Evolutionary conservation across 768 basidiomycete species (phyloP), one percentile per base, ranked within the genome.

Genomic region (Pholiota microspora): DNA sequence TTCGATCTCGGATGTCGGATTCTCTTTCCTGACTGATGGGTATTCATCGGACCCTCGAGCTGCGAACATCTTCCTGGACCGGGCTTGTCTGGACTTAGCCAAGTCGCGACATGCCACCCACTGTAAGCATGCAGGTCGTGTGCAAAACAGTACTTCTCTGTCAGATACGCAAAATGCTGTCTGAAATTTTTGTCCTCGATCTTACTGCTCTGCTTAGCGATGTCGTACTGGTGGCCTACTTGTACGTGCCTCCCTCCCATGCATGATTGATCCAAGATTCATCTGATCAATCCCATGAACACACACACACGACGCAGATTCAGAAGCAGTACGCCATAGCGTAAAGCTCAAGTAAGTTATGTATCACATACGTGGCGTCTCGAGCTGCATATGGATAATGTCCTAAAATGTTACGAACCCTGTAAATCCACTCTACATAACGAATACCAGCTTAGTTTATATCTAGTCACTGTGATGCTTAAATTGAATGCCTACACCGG

Each of bases 261-360:
- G 7, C 49, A 36, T 50, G 49, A 51, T 44, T 51, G 51, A 51
- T 51, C 27, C 51, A 44, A 51, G 51, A 51, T 51, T 44, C 29
- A 32, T 51, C 51, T 42, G 27, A 32, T 15, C 23, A 49, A 12
- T 13, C n/a, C 21, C 31, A 18, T 10, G 1, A 31, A 21, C 18
- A 49, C 18, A 15, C 23, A 1, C 31, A 35, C 16, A 3, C 40
- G 16, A 7, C 13, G 34, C 18, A n/a, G 25, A 28, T 9, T 18
- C 28, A 31, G n/a, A 16, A 15, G 45, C 15, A 10, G 25, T 16
- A 9, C n/a, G 7, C 6, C 21, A 2, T 35, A 32, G 35, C 49
- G 31, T 36, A 49, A 49, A 3, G 8, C 34, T 18, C 27, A 16
- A 31, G 21, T 24, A 6, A 48, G 25, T n/a, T n/a, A n/a, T n/a